Evolutionary conservation across 306 rosid genomes (phyloP).

Genomic region (Benincasa hispida): DNA sequence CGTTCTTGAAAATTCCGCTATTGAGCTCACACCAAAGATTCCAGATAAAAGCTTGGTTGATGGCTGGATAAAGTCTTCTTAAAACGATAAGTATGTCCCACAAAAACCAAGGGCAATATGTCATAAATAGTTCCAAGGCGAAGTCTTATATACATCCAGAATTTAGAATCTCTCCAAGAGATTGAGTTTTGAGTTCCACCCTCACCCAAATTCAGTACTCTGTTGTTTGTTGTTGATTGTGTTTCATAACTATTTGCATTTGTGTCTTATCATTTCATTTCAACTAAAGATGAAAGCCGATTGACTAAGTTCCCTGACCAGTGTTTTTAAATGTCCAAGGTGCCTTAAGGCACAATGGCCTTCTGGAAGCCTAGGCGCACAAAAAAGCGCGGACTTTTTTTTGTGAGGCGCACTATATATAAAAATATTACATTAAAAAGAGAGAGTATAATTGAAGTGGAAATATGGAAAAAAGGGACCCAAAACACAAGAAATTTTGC

Average conservation of each 20-base stretch:
- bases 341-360: no score
- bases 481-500: no score
- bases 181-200: background rate
- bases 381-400: no score
- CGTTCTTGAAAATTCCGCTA: background rate
- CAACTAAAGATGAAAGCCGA: background rate
- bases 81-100: background rate
- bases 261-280: background rate
- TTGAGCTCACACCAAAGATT: background rate
- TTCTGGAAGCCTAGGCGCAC: no score
- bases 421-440: no score
- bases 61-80: background rate
- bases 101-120: background rate
- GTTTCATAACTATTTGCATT: conserved; percentile 3
- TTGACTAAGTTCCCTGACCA: background rate
- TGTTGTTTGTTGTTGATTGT: background rate
- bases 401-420: no score
- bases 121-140: background rate
- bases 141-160: background rate
- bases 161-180: background rate
- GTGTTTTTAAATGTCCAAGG: no score
- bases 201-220: background rate
- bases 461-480: no score
- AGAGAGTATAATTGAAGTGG: no score
- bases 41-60: background rate